phyloP scores from a whole-genome alignment of 1,139 yeast species.

The Pichia sp. region DNA sequence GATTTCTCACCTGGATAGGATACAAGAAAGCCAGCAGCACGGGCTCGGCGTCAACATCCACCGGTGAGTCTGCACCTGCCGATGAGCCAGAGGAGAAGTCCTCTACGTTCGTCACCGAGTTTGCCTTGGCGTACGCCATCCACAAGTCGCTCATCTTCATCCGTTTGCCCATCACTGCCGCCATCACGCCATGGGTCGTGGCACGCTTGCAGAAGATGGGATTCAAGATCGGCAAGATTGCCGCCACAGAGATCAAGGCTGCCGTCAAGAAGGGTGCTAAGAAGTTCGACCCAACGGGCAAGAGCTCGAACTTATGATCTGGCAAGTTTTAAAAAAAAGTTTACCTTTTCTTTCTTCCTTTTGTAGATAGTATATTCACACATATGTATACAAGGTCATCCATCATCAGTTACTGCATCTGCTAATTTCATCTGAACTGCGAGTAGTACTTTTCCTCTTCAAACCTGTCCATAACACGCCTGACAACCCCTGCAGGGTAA shows the following conservation, averaged over 20 bases:
- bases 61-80: slow-evolving; percentile 17
- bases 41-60: slow-evolving; percentile 31
- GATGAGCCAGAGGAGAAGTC: slow-evolving; percentile 24
- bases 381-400: not conserved
- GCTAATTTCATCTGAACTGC: slow-evolving; percentile 42
- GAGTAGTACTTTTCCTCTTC: slow-evolving; percentile 72
- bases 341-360: not conserved
- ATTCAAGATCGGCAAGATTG: slow-evolving; percentile 63
- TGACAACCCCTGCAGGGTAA: slow-evolving; percentile 58
- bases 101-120: slow-evolving; percentile 58
- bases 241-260: slow-evolving; percentile 34
- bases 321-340: not conserved
- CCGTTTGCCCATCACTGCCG: slow-evolving; percentile 87
- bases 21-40: slow-evolving; percentile 27
- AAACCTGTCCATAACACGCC: slow-evolving; percentile 58
- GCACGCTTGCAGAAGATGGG: slow-evolving; percentile 68
- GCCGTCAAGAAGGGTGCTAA: slow-evolving; percentile 30
- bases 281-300: slow-evolving; percentile 23
- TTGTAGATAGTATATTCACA: not conserved
- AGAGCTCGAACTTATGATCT: slow-evolving; percentile 14
- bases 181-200: slow-evolving; percentile 82
- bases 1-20: slow-evolving; percentile 59
- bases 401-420: not conserved
- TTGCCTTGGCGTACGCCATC: slow-evolving; percentile 86
- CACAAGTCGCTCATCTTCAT: slow-evolving; percentile 82